phyloP scores from a whole-genome alignment of 129 eudicot genomes.

The Centaurea solstitialis region DNA sequence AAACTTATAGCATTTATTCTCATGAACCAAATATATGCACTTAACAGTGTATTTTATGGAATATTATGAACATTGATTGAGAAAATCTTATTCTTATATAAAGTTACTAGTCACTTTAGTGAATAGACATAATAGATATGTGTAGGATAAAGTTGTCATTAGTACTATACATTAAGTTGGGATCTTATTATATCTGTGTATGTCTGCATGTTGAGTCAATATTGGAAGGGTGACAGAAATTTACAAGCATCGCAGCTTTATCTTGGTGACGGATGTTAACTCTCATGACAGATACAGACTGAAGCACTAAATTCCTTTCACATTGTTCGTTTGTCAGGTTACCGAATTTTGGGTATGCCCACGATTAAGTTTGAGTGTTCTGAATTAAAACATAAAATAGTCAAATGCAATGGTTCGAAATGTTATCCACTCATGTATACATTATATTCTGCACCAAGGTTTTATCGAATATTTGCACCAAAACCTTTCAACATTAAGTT shows the following conservation, averaged over 20 bases:
- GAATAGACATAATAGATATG: neutral
- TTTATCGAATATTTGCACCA: neutral
- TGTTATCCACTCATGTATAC: neutral
- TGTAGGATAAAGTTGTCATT: neutral
- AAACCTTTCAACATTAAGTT: neutral
- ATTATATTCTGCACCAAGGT: neutral
- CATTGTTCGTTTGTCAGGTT: neutral
- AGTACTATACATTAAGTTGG: neutral
- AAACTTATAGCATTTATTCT: conserved; percentile 20
- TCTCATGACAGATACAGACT: neutral
- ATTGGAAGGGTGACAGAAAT: neutral
- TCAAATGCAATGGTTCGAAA: neutral
- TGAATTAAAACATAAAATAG: neutral
- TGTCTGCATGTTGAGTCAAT: neutral
- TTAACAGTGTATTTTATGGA: conserved; percentile 17
- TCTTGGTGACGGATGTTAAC: neutral
- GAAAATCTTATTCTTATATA: conserved; percentile 1
- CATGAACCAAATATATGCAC: conserved; percentile 15
- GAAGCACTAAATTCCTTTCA: neutral
- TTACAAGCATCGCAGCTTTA: neutral
- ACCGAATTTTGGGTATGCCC: neutral
- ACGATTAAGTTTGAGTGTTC: neutral
- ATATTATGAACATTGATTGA: conserved; percentile 13
- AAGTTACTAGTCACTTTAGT: neutral
- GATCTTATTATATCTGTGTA: neutral